Evolutionary conservation across 768 basidiomycete genomes (phyloP), one percentile per base, ranked within the genome.

Genomic region (Suillus placidus): DNA sequence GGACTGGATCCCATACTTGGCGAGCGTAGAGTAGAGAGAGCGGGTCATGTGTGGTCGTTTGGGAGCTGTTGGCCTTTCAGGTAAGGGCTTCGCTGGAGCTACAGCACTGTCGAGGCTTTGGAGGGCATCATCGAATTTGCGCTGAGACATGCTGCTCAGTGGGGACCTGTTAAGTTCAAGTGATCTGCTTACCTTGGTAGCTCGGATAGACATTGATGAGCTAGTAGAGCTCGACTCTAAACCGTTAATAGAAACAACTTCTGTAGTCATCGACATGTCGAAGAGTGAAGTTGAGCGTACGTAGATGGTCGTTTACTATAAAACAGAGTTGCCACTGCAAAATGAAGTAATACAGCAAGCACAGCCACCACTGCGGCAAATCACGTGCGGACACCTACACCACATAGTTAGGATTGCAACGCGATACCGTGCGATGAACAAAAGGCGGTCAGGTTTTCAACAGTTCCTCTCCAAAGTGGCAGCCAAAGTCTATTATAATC

Each of bases 111-210:
- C 93, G 61, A 94, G 74, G 49, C 79, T 82, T 61, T 88, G 86
- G 65, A 94, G 85, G 37, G 91, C 93, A 77, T 94, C 92, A 66
- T 92, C 88, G 57, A 94, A 85, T 78, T 94, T 94, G 58, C 93
- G 84, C 90, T 94, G 66, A 32, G 58, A 20, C n/a, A 66, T 47
- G 26, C 30, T 23, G 42, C 37, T 16, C 2, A 35, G 54, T 26
- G 38, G 32, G 35, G 37, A 49, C 20, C 13, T 3, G 2, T 38
- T n/a, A 10, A 42, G n/a, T 12, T 35, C 16, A 4, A 43, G 18
- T 7, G 5, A 34, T 55, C 12, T 54, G 52, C 73, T 42, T 37
- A 84, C 85, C 76, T 87, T 87, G 52, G 83, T 86, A 43, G 79
- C 73, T 60, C 75, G 69, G 51, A 76, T 73, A 23, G 75, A 70